A percentile compares a stretch with the other conserved stretches of the same genome.
Conservation (phyloP, 1,139 yeast species). For the Suhomyces ambrosiae region DNA sequence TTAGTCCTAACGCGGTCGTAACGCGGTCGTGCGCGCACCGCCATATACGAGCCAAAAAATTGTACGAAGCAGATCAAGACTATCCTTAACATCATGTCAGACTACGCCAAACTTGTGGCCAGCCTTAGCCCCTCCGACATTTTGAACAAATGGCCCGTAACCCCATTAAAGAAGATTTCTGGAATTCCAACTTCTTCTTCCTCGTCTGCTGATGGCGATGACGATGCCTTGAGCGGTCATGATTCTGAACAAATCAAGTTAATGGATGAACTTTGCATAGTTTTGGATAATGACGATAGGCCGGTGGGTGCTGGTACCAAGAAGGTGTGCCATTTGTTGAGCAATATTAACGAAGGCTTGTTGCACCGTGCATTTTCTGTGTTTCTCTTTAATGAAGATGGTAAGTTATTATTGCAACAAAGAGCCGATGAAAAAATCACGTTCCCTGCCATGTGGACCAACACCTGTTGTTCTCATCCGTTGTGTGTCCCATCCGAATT, state of each 20-base stretch:
- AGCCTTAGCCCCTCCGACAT: conserved; percentile 52
- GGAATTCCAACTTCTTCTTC: conserved; percentile 43
- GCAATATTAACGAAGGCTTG: conserved; percentile 79
- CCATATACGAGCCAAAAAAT: neutral
- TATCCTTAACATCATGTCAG: conserved; percentile 19
- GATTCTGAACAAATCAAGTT: conserved; percentile 91
- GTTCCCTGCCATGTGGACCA: conserved; percentile 96
- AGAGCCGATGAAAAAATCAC: conserved; percentile 97
- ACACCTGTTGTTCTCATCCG: conserved; percentile 98
- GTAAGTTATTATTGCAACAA: conserved; percentile 81
- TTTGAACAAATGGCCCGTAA: conserved; percentile 59
- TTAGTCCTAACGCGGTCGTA: no score
- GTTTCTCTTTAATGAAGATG: conserved; percentile 78
- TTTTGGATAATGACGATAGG: conserved; percentile 79
- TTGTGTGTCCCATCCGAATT: conserved; percentile 79
- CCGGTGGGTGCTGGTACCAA: conserved; percentile 95
- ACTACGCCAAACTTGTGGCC: conserved; percentile 57
- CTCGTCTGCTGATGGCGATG: conserved; percentile 24
- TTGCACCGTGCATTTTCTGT: conserved; percentile 96
- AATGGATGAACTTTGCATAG: conserved; percentile 97
- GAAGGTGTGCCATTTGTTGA: conserved; percentile 89
- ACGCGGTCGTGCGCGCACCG: neutral
- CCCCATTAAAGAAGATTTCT: conserved; percentile 51
- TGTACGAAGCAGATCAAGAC: neutral
- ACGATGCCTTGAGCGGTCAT: conserved; percentile 69